phyloP scores from a whole-genome alignment of 2,329 filamentous ascomycete species.

The Phyllosticta citriasiana region DNA sequence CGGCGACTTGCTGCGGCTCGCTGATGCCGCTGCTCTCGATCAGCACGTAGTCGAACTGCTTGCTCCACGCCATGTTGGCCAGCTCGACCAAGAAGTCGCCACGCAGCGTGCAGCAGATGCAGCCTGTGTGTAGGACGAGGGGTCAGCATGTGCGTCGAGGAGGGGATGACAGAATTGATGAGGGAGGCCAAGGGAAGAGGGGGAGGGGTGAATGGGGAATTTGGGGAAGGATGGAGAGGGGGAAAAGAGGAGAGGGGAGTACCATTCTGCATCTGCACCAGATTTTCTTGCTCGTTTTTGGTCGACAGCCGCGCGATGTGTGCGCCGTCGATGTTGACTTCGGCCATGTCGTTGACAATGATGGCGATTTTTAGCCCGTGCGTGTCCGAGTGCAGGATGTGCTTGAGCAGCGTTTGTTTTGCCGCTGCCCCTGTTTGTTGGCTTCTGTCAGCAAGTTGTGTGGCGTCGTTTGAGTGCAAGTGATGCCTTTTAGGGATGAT shows the following conservation, averaged over 20 bases:
- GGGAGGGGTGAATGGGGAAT: background rate
- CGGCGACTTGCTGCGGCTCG: constrained; percentile 63
- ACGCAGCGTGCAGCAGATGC: constrained; percentile 66
- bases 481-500: no score
- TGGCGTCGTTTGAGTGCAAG: no score
- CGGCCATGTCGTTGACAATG: constrained; percentile 60
- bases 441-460: background rate
- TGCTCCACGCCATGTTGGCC: constrained; percentile 50
- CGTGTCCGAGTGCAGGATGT: constrained; percentile 53
- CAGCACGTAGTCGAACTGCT: constrained; percentile 59
- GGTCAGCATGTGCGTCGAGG: no score
- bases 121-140: constrained; percentile 29
- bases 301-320: constrained; percentile 44
- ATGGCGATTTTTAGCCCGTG: constrained; percentile 61
- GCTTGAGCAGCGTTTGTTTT: constrained; percentile 63
- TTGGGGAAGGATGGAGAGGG: background rate
- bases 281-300: constrained; percentile 44
- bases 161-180: background rate
- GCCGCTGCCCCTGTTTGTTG: constrained; percentile 49
- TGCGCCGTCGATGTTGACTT: constrained; percentile 54
- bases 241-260: no score
- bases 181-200: no score
- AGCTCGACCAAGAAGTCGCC: constrained; percentile 63
- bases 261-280: constrained; percentile 56
- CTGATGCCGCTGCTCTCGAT: constrained; percentile 65